Conservation (phyloP, 1,139 yeast species). For the Hemisphaericaspora xylanilytica region DNA sequence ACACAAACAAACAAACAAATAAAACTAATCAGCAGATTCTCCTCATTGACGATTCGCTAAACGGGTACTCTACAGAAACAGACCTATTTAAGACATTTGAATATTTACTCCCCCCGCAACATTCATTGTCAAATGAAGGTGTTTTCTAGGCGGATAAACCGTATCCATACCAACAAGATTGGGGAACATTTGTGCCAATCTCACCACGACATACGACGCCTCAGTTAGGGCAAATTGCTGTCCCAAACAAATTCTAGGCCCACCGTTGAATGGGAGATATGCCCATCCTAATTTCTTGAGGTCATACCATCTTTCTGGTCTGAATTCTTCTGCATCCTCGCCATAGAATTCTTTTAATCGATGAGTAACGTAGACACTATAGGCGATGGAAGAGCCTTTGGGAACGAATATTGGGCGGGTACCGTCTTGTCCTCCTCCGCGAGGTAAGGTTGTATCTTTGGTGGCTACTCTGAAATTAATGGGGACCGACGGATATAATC, state of each 20-base stretch:
- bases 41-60: too few relatives aligned
- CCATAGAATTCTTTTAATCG: constrained; percentile 47
- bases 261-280: constrained; percentile 59
- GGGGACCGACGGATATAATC: constrained; percentile 59
- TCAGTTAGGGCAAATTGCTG: constrained; percentile 63
- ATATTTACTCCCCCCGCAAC: constrained; percentile 25
- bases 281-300: constrained; percentile 48
- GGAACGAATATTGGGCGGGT: constrained; percentile 41
- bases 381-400: constrained; percentile 46
- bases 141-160: constrained; percentile 30
- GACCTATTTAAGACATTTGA: constrained; percentile 11
- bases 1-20: too few relatives aligned
- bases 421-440: constrained; percentile 50
- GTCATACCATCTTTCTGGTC: constrained; percentile 52
- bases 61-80: too few relatives aligned
- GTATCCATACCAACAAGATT: constrained; percentile 26
- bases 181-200: constrained; percentile 44
- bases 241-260: constrained; percentile 61
- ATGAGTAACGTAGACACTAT: constrained; percentile 47
- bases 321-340: constrained; percentile 43
- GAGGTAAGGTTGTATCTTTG: constrained; percentile 45
- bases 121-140: constrained; percentile 32
- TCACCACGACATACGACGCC: constrained; percentile 45
- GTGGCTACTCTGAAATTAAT: constrained; percentile 44
- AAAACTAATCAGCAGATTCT: too few relatives aligned